These are phyloP conservation scores for Salvia rosmarinus DNA, from an alignment of 257 asterid species.

Conservation along the genomic window DNA sequence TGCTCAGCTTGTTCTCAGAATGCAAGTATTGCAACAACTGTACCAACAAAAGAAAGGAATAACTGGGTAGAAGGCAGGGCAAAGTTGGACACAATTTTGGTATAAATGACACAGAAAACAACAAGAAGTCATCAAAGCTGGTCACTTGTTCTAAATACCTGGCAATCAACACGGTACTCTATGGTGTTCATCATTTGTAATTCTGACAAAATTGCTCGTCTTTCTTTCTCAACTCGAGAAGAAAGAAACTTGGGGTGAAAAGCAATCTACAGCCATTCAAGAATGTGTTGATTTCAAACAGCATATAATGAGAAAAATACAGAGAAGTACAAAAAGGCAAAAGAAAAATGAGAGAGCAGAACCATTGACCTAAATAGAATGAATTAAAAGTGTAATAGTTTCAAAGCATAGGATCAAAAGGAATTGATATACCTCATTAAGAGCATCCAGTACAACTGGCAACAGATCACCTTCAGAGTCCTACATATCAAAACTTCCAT, in stretches of 20 bases:
- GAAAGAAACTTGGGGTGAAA: slow-evolving; percentile 89
- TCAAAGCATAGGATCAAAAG: slow-evolving; percentile 4
- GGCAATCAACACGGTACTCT: slow-evolving; percentile 99
- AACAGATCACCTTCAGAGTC: slow-evolving; percentile 88
- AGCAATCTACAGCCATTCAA: slow-evolving; percentile 66
- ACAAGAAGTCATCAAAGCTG: slow-evolving; percentile 19
- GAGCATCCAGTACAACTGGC: slow-evolving; percentile 95
- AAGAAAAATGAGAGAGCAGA: slow-evolving; percentile 2
- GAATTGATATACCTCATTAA: slow-evolving; percentile 74
- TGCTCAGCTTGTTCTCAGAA: slow-evolving; percentile 96
- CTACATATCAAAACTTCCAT: slow-evolving; percentile 47
- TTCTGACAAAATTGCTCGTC: slow-evolving; percentile 93
- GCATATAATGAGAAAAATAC: slow-evolving; percentile 17
- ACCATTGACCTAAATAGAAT: slow-evolving; percentile 17
- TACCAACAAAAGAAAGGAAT: slow-evolving; percentile 37
- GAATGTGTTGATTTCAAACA: slow-evolving; percentile 23
- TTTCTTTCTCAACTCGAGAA: slow-evolving; percentile 97
- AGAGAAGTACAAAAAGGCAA: slow-evolving; percentile 7
- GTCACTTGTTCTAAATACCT: slow-evolving; percentile 57
- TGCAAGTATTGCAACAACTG: slow-evolving; percentile 96
- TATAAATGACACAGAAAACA: slow-evolving; percentile 17
- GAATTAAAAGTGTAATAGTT: not conserved
- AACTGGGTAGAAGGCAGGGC: slow-evolving; percentile 5
- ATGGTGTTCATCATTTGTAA: slow-evolving; percentile 99
- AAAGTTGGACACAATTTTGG: slow-evolving; percentile 22